Conservation (phyloP, 805 yeast genomes). For the Metschnikowia arizonensis region DNA sequence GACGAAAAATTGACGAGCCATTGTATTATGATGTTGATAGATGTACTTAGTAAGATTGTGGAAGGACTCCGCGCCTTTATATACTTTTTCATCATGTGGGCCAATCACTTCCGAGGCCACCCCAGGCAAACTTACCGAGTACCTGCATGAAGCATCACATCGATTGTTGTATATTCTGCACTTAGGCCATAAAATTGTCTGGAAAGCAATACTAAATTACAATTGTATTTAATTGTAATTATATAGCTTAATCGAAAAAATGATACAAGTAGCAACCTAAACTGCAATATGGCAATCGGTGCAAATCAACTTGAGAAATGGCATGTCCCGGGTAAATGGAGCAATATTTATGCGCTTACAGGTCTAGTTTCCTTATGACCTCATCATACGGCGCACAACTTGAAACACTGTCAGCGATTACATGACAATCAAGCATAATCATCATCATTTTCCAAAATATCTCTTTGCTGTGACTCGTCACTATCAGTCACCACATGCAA, state of each 20-base stretch:
- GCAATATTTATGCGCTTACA: conserved; percentile 4
- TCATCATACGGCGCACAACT: neutral
- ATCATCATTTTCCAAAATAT: neutral
- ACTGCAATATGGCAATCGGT: neutral
- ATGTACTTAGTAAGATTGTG: neutral
- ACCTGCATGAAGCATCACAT: conserved; percentile 4
- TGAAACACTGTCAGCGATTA: neutral
- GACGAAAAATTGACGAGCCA: conserved; percentile 92
- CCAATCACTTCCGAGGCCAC: conserved; percentile 11
- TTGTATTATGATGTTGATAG: conserved; percentile 17
- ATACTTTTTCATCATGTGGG: conserved; percentile 11
- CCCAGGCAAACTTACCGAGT: conserved; percentile 8
- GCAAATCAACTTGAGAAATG: neutral
- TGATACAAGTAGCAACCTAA: neutral
- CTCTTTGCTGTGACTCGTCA: neutral
- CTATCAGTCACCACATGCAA: conserved; percentile 6
- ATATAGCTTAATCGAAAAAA: neutral
- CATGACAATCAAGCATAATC: neutral
- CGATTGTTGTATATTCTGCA: neutral
- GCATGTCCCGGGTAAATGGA: conserved; percentile 1
- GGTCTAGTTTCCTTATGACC: neutral
- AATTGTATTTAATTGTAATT: neutral
- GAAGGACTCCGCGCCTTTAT: conserved; percentile 7
- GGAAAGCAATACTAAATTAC: neutral
- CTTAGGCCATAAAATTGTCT: neutral